Percentiles rank a stretch among this genome's conserved stretches.
phyloP scores from a whole-genome alignment of 116 monocot species.

The Trichopus zeylanicus region DNA sequence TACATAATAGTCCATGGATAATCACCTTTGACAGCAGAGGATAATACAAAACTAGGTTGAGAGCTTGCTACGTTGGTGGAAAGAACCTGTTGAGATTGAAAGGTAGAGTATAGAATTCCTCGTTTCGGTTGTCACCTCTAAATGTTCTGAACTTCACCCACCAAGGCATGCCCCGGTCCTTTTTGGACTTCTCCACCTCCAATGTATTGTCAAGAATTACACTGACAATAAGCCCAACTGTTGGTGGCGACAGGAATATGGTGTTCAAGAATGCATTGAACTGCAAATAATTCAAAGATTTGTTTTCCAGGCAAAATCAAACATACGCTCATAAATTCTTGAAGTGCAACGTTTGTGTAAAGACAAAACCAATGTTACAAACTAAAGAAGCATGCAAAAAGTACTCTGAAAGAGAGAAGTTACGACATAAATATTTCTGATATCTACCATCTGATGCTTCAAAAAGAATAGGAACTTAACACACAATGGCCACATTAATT shows the following conservation, averaged over 20 bases:
- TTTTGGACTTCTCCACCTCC: constrained; percentile 71
- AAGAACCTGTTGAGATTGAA: constrained; percentile 83
- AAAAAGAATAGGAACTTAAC: too few species aligned
- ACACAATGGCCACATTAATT: too few species aligned
- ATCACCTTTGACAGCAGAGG: too few species aligned
- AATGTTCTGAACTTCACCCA: constrained; percentile 86
- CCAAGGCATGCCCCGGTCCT: constrained; percentile 87
- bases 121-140: constrained; percentile 77
- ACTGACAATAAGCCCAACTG: constrained; percentile 61
- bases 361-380: too few species aligned
- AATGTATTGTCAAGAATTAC: constrained; percentile 82
- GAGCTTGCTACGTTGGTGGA: constrained; percentile 33
- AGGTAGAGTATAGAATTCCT: constrained; percentile 75
- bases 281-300: constrained; percentile 34
- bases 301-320: not conserved
- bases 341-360: too few species aligned
- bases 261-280: constrained; percentile 78
- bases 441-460: too few species aligned
- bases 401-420: too few species aligned
- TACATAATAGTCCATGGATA: too few species aligned
- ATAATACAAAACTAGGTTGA: too few species aligned
- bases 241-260: constrained; percentile 70
- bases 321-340: too few species aligned
- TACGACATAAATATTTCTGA: too few species aligned
- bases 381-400: too few species aligned